Conservation (phyloP, 768 basidiomycete species). For the Hydnum rufescens region DNA sequence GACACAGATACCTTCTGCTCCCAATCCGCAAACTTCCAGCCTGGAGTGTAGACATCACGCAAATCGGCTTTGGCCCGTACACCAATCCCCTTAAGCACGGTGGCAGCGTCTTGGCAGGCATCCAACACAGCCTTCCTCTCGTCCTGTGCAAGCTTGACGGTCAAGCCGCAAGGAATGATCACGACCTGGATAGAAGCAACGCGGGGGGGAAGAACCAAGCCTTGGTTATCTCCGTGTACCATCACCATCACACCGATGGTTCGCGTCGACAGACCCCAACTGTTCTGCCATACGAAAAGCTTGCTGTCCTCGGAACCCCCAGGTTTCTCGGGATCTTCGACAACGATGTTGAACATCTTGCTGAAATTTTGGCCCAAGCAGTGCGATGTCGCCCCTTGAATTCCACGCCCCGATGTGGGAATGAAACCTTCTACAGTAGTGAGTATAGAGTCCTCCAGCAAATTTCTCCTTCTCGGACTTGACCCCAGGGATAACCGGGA, state of each 20-base stretch:
- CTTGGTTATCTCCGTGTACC: constrained; percentile 96
- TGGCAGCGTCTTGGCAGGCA: constrained; percentile 59
- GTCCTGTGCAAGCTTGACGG: constrained; percentile 44
- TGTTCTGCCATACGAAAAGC: constrained; percentile 90
- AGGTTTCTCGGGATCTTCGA: constrained; percentile 62
- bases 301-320: constrained; percentile 32
- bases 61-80: constrained; percentile 79
- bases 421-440: constrained; percentile 98
- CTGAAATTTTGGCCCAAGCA: constrained; percentile 98
- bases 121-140: constrained; percentile 49
- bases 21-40: constrained; percentile 99
- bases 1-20: constrained; percentile 62
- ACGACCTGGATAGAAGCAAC: constrained; percentile 87
- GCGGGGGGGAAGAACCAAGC: constrained; percentile 88
- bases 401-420: constrained; percentile 89
- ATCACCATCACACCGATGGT: constrained; percentile 98
- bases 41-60: constrained; percentile 90
- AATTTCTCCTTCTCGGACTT: constrained; percentile 99
- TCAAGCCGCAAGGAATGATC: constrained; percentile 85
- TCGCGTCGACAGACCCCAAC: constrained; percentile 94
- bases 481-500: constrained; percentile 89
- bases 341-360: constrained; percentile 93
- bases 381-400: constrained; percentile 95
- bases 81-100: constrained; percentile 47
- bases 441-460: constrained; percentile 91